These are phyloP conservation scores for Salix exigua DNA, from an alignment of 345 rosid genomes.

Conservation along the genomic window DNA sequence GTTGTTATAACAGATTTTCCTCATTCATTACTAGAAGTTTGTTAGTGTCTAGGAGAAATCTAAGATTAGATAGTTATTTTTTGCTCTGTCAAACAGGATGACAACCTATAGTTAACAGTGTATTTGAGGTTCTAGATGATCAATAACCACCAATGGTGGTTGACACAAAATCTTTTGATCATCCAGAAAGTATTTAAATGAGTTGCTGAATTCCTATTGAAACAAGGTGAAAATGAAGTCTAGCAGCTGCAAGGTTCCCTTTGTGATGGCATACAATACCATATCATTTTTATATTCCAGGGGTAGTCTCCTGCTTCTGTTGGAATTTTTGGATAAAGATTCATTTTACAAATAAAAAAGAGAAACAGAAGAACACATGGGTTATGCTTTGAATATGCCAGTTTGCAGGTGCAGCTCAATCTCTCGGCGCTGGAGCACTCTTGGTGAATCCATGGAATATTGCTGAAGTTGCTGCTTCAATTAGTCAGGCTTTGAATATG, in stretches of 20 bases:
- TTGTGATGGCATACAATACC: not conserved
- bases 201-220: not conserved
- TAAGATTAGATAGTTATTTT: not conserved
- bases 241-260: not conserved
- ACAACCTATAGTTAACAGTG: no score
- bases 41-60: not conserved
- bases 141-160: no score
- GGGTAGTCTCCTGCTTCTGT: not conserved
- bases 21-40: not conserved
- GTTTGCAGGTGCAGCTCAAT: constrained; percentile 71
- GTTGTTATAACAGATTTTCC: not conserved
- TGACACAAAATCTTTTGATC: no score
- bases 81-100: no score
- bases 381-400: constrained; percentile 20
- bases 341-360: not conserved
- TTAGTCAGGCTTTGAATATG: constrained; percentile 54
- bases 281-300: not conserved
- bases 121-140: no score
- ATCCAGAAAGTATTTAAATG: not conserved
- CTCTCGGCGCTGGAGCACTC: constrained; percentile 62
- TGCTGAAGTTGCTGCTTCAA: constrained; percentile 54
- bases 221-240: not conserved
- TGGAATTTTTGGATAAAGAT: not conserved
- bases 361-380: not conserved
- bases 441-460: constrained; percentile 62